Evolutionary conservation across 805 yeast species (phyloP).

Genomic region (Kodamaea kakaduensis): DNA sequence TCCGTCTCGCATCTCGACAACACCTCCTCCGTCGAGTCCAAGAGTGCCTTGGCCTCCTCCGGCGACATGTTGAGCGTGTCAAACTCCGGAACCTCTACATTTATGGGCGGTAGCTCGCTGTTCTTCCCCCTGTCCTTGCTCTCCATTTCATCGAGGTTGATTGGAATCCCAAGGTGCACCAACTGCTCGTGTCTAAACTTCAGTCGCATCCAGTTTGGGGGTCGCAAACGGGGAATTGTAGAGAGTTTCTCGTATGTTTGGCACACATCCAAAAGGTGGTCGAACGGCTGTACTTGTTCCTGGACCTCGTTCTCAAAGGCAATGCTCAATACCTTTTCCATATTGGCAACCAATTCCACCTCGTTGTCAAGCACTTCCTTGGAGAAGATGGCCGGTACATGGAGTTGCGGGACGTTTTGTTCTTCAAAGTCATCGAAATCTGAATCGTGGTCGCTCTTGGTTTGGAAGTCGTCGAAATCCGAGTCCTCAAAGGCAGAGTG

Average conservation of each 20-base stretch:
- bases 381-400: constrained; percentile 11
- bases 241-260: constrained; percentile 47
- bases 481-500: too few relatives aligned
- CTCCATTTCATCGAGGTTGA: constrained; percentile 56
- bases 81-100: constrained; percentile 33
- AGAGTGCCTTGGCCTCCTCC: constrained; percentile 23
- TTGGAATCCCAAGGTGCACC: constrained; percentile 66
- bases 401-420: constrained; percentile 17
- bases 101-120: not conserved
- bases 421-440: constrained; percentile 37
- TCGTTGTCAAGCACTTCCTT: constrained; percentile 14
- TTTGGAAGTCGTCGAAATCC: constrained; percentile 2
- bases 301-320: constrained; percentile 9
- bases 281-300: constrained; percentile 10
- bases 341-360: constrained; percentile 10
- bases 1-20: constrained; percentile 33
- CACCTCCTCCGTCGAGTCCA: constrained; percentile 24
- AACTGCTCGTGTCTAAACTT: constrained; percentile 60
- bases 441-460: constrained; percentile 19
- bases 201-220: constrained; percentile 68
- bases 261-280: constrained; percentile 21
- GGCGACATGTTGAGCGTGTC: constrained; percentile 25
- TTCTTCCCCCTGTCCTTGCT: not conserved
- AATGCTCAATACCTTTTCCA: constrained; percentile 9
- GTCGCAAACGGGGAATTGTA: constrained; percentile 45